These are phyloP conservation scores for Thermochaetoides thermophila DNA, from an alignment of 495 filamentous ascomycete genomes.

Conservation along the genomic window DNA sequence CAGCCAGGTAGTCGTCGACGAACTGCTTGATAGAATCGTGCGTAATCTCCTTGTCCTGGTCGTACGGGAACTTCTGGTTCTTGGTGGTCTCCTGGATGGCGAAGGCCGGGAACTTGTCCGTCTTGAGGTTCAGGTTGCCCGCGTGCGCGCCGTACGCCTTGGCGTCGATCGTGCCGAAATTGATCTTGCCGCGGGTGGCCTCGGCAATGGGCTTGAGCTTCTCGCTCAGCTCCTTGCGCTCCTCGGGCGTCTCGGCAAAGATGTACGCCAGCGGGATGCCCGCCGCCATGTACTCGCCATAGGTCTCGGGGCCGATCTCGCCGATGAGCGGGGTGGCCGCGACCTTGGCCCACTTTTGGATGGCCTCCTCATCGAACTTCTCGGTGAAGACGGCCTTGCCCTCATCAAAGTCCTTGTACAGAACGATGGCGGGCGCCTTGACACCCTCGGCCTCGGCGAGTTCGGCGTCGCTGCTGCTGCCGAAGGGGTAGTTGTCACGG, in stretches of 20 bases:
- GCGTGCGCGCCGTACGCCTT: constrained; percentile 90
- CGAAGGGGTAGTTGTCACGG: constrained; percentile 86
- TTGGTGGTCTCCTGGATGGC: constrained; percentile 93
- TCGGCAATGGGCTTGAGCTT: constrained; percentile 48
- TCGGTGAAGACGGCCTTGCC: constrained; percentile 76
- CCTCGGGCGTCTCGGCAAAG: constrained; percentile 86
- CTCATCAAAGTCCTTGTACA: constrained; percentile 98
- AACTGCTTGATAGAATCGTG: constrained; percentile 64
- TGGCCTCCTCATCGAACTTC: constrained; percentile 57
- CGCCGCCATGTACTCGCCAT: constrained; percentile 89
- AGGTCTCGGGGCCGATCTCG: constrained; percentile 96
- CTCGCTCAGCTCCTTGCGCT: constrained; percentile 64
- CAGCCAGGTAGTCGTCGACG: constrained; percentile 73
- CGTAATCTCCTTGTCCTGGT: constrained; percentile 70
- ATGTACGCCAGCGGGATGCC: constrained; percentile 93
- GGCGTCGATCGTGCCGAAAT: constrained; percentile 96
- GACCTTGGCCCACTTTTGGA: constrained; percentile 70
- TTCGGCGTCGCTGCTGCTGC: constrained; percentile 61
- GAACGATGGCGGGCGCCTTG: constrained; percentile 69
- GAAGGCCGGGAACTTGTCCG: constrained; percentile 89
- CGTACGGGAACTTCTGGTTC: constrained; percentile 93
- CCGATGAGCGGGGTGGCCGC: constrained; percentile 83
- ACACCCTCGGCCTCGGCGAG: constrained; percentile 85
- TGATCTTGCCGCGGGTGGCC: constrained; percentile 70
- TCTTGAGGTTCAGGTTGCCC: constrained; percentile 92